Percentiles rank a stretch among this genome's conserved stretches.
Conservation (phyloP, 2,329 filamentous ascomycete species). For the Massarina eburnea region DNA sequence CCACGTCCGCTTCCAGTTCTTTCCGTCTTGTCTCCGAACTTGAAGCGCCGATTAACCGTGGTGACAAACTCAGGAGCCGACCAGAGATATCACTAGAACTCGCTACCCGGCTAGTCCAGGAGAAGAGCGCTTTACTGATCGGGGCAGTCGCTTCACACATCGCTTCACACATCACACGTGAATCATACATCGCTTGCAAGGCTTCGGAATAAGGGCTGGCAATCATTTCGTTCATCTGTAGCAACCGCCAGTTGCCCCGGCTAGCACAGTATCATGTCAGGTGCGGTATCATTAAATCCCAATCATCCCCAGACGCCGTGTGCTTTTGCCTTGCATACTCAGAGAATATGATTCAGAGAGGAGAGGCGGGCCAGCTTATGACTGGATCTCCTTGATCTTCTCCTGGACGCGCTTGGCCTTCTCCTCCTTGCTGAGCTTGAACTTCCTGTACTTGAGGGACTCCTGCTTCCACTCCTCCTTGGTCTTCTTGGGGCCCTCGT, state of each 20-base stretch:
- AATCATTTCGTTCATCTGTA: constrained; percentile 16
- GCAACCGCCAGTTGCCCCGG: constrained; percentile 31
- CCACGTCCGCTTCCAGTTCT: background rate
- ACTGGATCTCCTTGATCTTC: constrained; percentile 82
- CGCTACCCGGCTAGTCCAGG: no score
- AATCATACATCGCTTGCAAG: constrained; percentile 1
- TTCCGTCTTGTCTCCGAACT: no score
- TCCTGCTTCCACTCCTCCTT: constrained; percentile 97
- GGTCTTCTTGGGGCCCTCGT: constrained; percentile 81
- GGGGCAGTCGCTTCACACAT: no score
- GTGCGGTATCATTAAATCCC: constrained; percentile 28
- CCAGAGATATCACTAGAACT: no score
- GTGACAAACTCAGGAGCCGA: no score
- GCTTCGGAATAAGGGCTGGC: constrained; percentile 5
- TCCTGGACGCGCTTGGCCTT: constrained; percentile 80
- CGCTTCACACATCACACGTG: no score
- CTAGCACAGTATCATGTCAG: constrained; percentile 33
- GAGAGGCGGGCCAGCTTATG: constrained; percentile 30
- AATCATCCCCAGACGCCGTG: constrained; percentile 39
- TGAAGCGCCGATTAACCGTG: no score
- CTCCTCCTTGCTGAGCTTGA: constrained; percentile 82
- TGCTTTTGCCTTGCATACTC: constrained; percentile 39
- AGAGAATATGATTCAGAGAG: constrained; percentile 16
- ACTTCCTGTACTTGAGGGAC: constrained; percentile 81
- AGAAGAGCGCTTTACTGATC: no score